Evolutionary conservation across 768 basidiomycete species (phyloP), one percentile per base, ranked within the genome.

Genomic region (Fibroporia radiculosa): DNA sequence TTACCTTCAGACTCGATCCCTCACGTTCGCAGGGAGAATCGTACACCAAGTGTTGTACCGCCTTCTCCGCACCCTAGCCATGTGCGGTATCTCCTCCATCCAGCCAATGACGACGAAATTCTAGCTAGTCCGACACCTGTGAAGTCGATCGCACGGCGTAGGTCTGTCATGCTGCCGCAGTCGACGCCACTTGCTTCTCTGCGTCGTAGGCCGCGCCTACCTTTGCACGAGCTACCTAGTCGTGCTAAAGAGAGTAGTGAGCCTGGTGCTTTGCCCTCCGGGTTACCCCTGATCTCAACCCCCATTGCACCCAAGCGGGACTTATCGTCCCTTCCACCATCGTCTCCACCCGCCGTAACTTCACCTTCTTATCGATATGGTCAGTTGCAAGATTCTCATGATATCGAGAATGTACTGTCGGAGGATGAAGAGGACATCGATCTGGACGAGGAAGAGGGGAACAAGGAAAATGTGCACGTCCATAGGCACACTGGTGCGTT

Each of bases 1-100:
- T n/a, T 11, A 24, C 41, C 10, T 29, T 32, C 28, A 18, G 41
- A 18, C 27, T 23, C 79, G 60, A 80, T 74, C 48, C 84, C 77
- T 53, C 28, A n/a, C 6, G 6, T 22, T 12, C 41, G 3, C 24
- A 22, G 16, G 7, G 39, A 46, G 27, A 14, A 39, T 19, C 45
- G 27, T 25, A 25, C 34, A 10, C 45, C 34, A 16, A 18, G 22
- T 6, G 19, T 45, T 27, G 44, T 36, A 3, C 34, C 44, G 12
- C 44, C 20, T 2, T 36, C 44, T 8, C 25, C 35, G 4, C 32
- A 45, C 20, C 44, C 22, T 2, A 28, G 16, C 18, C 44, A 27
- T 24, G 35, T 45, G n/a, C 33, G 19, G 10, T 39, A 39, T 11
- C 40, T 41, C 35, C 40, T 25, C 26, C 31, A 26, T 8, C 40